Base-by-base conservation (phyloP, 1,284 basidiomycete species). In the Cystobasidium slooffiae region DNA sequence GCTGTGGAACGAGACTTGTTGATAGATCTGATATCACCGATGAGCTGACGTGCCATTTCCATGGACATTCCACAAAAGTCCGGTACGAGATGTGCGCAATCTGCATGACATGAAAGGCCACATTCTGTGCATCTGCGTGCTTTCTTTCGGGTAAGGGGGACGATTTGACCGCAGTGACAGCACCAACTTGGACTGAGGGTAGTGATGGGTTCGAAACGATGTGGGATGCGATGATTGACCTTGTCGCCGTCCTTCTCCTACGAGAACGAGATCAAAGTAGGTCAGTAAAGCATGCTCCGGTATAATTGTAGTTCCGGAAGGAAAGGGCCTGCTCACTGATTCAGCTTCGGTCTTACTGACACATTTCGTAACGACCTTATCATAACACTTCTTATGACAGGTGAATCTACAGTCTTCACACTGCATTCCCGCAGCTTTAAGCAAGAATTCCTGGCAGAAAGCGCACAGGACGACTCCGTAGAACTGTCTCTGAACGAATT, bases 61-160 rank as follows among this genome's bases (percentile, higher is more conserved):
- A 99, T 99, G 24, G 94, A 94, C 96, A 99, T 98, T 65, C 97
- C 97, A 81, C 97, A 99, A 84, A 99, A 98, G 84, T 99, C 96
- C 74, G 97, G 97, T 43, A 99, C 96, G 68, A 99, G 88, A 82
- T 99, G 97, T 0, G 94, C 93, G 83, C 97, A 99, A 78, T 97
- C 94, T 24, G 94, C 94, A 84, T 99, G 97, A 79, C 94, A 97
- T 68, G 96, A 98, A 77, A 98, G 90, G 80, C 91, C 90, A 83
- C 97, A 99, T 82, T 99, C 96, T 66, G 90, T 90, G 83, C 97
- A 99, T 84, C 92, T 92, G 74, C 94, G 89, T 31, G 94, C 92
- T 82, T 97, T 96, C 86, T 98, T 98, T 77, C 95, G 90, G 68
- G 97, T 97, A 66, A 99, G 88, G 64, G 97, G 94, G 51, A 99